Evolutionary conservation across 1,139 yeast species (phyloP), one percentile per base, ranked within the genome.

Genomic region (Lipomyces yarrowii): DNA sequence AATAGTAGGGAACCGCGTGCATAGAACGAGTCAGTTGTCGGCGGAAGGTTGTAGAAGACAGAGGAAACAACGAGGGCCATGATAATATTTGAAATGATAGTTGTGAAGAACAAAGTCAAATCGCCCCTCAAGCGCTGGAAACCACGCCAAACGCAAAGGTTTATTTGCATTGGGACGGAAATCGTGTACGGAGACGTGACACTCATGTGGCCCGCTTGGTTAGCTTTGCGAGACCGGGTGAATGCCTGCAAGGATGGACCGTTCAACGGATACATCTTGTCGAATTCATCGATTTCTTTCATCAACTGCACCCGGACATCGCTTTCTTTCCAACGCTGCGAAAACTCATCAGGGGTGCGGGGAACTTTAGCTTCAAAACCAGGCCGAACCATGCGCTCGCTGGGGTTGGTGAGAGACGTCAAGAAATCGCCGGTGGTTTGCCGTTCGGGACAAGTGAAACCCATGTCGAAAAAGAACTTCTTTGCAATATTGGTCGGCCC

Each of bases 361-460:
- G 96, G 96, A 37, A 87, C 92, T 66, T 77, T 81, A 64, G 79
- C 72, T 74, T 89, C 96, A 67, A 73, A 83, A 1, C 93, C 96
- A 21, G 79, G 76, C 66, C 77, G 77, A 6, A 84, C 77, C 15
- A 80, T 77, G 77, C 96, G 84, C 76, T 89, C 96, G 3, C 81
- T 78, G 7, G 96, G 93, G 72, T 87, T 87, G 2, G 96, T 89
- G 61, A 90, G 80, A 0, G 96, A 86, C 1, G 96, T 90, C 73
- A 91, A 80, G 77, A 85, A 91, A 76, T 91, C 97, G 18, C 93
- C 91, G 67, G 94, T 88, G 10, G 96, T 88, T 79, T 89, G 92
- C 77, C 96, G 86, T 55, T 83, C 81, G 52, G 91, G 89, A 74
- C 91, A 89, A 15, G 82, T 82, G 76, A 85, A 89, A 52, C 96